Percentiles rank a stretch among this genome's conserved stretches.
Conservation (phyloP, 768 basidiomycete species). For the Lactifluus subvellereus region DNA sequence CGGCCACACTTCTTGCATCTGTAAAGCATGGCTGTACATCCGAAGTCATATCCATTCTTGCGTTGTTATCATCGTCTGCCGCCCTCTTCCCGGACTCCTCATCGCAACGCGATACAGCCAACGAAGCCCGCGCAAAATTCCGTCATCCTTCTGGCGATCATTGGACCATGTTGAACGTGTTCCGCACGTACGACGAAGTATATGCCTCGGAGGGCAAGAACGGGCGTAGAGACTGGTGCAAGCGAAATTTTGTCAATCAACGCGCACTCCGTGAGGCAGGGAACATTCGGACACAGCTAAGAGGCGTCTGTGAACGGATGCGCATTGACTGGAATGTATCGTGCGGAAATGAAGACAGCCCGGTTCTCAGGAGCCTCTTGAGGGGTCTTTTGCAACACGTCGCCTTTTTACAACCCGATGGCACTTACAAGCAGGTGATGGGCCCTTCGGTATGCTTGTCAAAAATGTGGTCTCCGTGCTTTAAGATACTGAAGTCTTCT, state of each 20-base stretch:
- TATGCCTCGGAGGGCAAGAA: conserved; percentile 41
- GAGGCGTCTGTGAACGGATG: conserved; percentile 53
- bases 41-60: conserved; percentile 81
- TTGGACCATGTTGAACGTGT: conserved; percentile 80
- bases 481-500: conserved; percentile 23
- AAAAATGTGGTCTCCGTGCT: neutral
- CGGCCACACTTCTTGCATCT: conserved; percentile 77
- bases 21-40: conserved; percentile 61
- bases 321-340: conserved; percentile 55
- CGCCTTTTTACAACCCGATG: conserved; percentile 80
- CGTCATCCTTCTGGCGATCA: conserved; percentile 86
- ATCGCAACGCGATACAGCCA: conserved; percentile 67
- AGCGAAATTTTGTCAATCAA: conserved; percentile 75
- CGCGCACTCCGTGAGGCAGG: conserved; percentile 72
- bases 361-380: conserved; percentile 65
- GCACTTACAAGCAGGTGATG: conserved; percentile 78
- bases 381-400: conserved; percentile 77
- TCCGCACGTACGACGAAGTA: conserved; percentile 76
- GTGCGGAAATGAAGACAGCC: conserved; percentile 59
- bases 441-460: conserved; percentile 51
- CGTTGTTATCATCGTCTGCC: conserved; percentile 74
- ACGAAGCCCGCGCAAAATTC: conserved; percentile 71
- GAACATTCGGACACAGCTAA: conserved; percentile 76
- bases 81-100: conserved; percentile 74
- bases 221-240: conserved; percentile 71